phyloP scores from a whole-genome alignment of 257 asterid genomes.

The Solanum paucissectum region DNA sequence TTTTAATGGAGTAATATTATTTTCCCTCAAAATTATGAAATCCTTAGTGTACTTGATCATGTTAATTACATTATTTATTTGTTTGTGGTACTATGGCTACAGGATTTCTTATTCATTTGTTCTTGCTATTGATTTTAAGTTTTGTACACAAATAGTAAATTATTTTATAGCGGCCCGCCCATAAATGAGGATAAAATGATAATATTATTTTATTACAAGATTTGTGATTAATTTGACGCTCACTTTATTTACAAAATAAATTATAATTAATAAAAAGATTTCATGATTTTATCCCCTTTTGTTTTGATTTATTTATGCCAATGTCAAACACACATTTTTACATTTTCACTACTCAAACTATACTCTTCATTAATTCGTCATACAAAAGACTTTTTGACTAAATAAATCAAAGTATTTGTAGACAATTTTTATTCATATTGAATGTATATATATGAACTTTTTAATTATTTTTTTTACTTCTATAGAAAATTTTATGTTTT shows the following conservation, averaged over 20 bases:
- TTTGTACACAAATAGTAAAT: no score
- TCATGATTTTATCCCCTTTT: neutral
- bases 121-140: no score
- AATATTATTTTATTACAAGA: no score
- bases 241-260: neutral
- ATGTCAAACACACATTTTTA: neutral
- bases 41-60: neutral
- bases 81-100: neutral
- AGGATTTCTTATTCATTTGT: neutral
- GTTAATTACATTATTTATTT: neutral
- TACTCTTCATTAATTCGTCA: neutral
- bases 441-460: neutral
- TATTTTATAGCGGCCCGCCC: no score
- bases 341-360: neutral
- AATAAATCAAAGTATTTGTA: neutral
- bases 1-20: neutral
- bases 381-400: neutral
- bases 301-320: neutral
- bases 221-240: neutral
- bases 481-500: neutral
- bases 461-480: neutral
- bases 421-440: neutral
- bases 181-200: neutral
- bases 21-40: neutral
- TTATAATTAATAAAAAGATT: neutral